phyloP scores from a whole-genome alignment of 2,329 filamentous ascomycete genomes.

The Trichoderma asperellum region DNA sequence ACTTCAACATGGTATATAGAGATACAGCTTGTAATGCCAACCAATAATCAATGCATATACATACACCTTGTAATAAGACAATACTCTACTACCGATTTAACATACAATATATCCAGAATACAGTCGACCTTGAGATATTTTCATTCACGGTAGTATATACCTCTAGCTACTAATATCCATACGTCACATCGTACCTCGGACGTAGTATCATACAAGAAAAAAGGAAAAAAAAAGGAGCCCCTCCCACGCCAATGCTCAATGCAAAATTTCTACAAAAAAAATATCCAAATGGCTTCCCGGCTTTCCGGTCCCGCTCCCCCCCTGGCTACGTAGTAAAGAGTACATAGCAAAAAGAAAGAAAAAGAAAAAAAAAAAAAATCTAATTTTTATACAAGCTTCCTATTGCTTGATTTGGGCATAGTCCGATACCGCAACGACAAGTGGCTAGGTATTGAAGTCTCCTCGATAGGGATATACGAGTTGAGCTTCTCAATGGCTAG shows the following conservation, averaged over 20 bases:
- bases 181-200: neutral
- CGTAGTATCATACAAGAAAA: neutral
- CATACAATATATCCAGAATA: neutral
- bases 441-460: slow-evolving; percentile 40
- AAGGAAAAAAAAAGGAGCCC: neutral
- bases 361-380: neutral
- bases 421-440: slow-evolving; percentile 35
- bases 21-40: neutral
- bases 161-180: neutral
- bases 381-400: slow-evolving; percentile 5
- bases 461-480: slow-evolving; percentile 42
- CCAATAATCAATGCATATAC: neutral
- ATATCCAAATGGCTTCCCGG: neutral
- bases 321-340: neutral
- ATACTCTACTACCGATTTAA: no score
- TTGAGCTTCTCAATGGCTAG: slow-evolving; percentile 41
- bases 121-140: neutral
- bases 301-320: neutral
- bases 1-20: neutral
- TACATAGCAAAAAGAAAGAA: no score
- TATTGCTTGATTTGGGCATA: neutral
- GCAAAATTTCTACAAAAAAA: neutral
- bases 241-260: slow-evolving; percentile 27
- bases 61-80: neutral
- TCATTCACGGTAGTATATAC: neutral